Evolutionary conservation across 2,329 filamentous ascomycete genomes (phyloP), one percentile per base, ranked within the genome.

Genomic region (Xylariaceae sp.): DNA sequence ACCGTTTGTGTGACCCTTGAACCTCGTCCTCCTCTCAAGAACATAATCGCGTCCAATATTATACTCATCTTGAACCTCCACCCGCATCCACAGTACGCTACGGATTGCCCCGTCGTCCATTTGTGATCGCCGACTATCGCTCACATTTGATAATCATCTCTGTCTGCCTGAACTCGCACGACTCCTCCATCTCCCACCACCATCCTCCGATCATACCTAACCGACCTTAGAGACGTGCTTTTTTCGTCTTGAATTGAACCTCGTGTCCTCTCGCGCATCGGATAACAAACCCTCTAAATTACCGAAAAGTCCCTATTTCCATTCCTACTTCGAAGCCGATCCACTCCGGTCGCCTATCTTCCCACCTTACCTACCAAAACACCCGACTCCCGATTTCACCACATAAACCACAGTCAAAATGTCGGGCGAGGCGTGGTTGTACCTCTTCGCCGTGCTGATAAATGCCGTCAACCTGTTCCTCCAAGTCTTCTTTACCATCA

Each of bases 391-490:
- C 22, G 35, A n/a, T n/a, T 40, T 34, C 27, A 22, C 37, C 40
- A 45, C 20, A 37, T 40, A 47, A 45, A 53, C 48, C 53, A 47
- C 42, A 45, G 51, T 55, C 64, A 74, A 62, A 57, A 96, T 96
- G 91, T 95, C 91, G 64, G 91, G 91, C 71, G 91, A 96, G 81
- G 91, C 91, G 69, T 96, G 93, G 93, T 78, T 98, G 69, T 98
- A 94, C 77, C 84, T 98, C 63, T 80, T 98, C 72, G 85, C 92
- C 73, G 94, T 98, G 71, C 81, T 98, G 68, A 94, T 98, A 78
- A 98, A 98, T 77, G 93, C 93, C 76, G 91, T 98, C 82, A 98
- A 98, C 79, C 82, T 98, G 65, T 98, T 98, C 73, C 80, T 98
- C 47, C 94, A 98, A 76, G 93, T 98, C 62, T 98, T 98, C 81